Evolutionary conservation across 352 stramenopile species (phyloP).

Genomic region (Pythium scleroteichum): DNA sequence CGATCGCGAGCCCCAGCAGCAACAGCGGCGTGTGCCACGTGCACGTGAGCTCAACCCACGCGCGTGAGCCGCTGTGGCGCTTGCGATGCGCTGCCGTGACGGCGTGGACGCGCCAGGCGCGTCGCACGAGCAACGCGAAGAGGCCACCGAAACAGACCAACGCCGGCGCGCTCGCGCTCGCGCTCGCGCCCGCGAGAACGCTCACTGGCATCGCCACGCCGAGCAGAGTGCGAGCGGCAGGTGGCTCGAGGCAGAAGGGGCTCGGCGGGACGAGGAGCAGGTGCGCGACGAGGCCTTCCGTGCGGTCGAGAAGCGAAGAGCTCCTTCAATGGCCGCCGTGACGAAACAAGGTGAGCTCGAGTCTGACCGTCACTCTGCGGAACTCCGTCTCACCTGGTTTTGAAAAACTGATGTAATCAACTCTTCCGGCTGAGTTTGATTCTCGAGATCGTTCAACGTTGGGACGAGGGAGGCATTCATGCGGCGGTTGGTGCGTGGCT

Average conservation of each 20-base stretch:
- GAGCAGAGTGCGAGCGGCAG: not conserved
- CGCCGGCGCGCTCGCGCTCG: conserved; percentile 3
- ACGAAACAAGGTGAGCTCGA: conserved; percentile 1
- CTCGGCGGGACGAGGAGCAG: not conserved
- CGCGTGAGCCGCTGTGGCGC: not conserved
- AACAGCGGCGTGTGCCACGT: conserved; percentile 26
- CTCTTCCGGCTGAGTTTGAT: too few relatives aligned
- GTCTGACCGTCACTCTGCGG: not conserved
- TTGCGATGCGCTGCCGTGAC: conserved; percentile 8
- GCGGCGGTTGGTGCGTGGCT: conserved; percentile 14
- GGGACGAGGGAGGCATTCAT: not conserved
- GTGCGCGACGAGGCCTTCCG: not conserved
- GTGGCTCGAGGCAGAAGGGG: not conserved
- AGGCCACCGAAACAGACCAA: conserved; percentile 5
- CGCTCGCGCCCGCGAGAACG: not conserved
- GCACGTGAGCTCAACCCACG: conserved; percentile 6
- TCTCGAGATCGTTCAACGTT: not conserved
- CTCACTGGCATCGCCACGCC: not conserved
- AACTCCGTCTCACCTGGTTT: conserved; percentile 3
- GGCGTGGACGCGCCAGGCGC: conserved; percentile 5
- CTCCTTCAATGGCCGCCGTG: not conserved
- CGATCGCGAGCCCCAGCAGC: conserved; percentile 13
- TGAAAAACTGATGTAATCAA: conserved; percentile 4
- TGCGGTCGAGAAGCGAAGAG: not conserved
- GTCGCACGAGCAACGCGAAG: conserved; percentile 13